A percentile compares a stretch with the other conserved stretches of the same genome.
Evolutionary conservation across 306 rosid genomes (phyloP).

Genomic region (Dryas alaskensis): DNA sequence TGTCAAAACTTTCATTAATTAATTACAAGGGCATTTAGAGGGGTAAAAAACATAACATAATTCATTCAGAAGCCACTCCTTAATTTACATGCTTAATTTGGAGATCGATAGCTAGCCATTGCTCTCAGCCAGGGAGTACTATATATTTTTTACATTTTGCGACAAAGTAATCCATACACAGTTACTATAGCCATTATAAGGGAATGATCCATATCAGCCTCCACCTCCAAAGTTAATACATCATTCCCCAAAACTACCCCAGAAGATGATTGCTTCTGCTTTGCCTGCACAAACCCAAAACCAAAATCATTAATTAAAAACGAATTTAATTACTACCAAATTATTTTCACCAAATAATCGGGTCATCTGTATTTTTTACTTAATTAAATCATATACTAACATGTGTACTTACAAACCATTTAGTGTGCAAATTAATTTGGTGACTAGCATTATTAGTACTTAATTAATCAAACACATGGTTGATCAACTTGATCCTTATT

Average conservation of each 20-base stretch:
- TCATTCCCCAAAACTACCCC: conserved; percentile 66
- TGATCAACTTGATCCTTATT: not conserved
- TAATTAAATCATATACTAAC: no score
- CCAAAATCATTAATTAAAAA: not conserved
- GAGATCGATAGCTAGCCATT: not conserved
- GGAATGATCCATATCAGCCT: conserved; percentile 48
- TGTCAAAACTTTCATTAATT: no score
- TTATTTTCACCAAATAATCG: no score
- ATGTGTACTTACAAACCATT: no score
- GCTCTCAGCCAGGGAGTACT: not conserved
- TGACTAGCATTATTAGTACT: no score
- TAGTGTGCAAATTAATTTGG: no score
- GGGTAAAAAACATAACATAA: no score
- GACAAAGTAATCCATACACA: conserved; percentile 60
- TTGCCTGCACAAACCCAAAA: conserved; percentile 49
- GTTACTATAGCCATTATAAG: conserved; percentile 60
- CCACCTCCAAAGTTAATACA: conserved; percentile 58
- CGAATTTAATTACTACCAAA: not conserved
- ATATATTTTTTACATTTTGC: conserved; percentile 40
- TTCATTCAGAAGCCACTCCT: not conserved
- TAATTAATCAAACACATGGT: not conserved
- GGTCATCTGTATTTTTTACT: no score
- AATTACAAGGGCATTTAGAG: no score
- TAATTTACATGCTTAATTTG: not conserved
- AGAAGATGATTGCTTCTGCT: conserved; percentile 44